Evolutionary conservation across 2,329 filamentous ascomycete species (phyloP).

Genomic region (Knoxdaviesia proteae): DNA sequence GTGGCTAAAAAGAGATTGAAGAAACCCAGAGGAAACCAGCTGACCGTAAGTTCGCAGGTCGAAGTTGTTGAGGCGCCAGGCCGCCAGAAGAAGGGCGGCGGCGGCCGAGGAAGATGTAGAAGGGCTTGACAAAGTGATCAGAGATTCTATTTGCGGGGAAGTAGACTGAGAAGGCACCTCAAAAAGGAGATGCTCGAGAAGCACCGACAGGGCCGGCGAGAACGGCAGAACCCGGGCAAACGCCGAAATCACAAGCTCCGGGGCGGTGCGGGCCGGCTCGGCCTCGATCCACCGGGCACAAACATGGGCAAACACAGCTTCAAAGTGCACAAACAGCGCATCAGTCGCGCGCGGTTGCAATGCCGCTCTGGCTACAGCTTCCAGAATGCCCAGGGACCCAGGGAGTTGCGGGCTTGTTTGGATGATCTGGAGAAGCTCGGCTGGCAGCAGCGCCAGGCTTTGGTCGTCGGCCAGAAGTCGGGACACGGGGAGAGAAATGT

Average conservation of each 20-base stretch:
- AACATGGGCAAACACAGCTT: slow-evolving; percentile 58
- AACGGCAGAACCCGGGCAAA: slow-evolving; percentile 67
- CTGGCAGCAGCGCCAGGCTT: slow-evolving; percentile 26
- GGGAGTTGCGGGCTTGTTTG: background rate
- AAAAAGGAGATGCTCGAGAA: slow-evolving; percentile 30
- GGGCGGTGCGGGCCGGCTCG: slow-evolving; percentile 12
- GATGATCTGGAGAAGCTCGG: slow-evolving; percentile 48
- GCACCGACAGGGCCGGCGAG: slow-evolving; percentile 57
- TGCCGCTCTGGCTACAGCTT: slow-evolving; percentile 47
- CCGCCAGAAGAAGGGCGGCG: slow-evolving; percentile 34
- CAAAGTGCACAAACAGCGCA: slow-evolving; percentile 52
- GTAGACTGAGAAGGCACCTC: background rate
- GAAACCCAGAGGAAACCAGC: slow-evolving; percentile 41
- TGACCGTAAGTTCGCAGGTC: slow-evolving; percentile 47
- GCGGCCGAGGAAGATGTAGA: slow-evolving; percentile 5
- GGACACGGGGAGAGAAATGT: slow-evolving; percentile 5
- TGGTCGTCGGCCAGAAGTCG: slow-evolving; percentile 5
- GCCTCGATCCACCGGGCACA: slow-evolving; percentile 56
- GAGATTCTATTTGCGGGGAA: background rate
- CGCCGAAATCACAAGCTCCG: slow-evolving; percentile 34
- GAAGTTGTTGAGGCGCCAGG: slow-evolving; percentile 63
- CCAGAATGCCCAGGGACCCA: slow-evolving; percentile 28
- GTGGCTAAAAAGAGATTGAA: slow-evolving; percentile 49
- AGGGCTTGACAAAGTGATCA: no score
- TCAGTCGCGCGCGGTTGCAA: slow-evolving; percentile 52